Evolutionary conservation across 345 rosid species (phyloP).

Genomic region (Erodium maritimum): DNA sequence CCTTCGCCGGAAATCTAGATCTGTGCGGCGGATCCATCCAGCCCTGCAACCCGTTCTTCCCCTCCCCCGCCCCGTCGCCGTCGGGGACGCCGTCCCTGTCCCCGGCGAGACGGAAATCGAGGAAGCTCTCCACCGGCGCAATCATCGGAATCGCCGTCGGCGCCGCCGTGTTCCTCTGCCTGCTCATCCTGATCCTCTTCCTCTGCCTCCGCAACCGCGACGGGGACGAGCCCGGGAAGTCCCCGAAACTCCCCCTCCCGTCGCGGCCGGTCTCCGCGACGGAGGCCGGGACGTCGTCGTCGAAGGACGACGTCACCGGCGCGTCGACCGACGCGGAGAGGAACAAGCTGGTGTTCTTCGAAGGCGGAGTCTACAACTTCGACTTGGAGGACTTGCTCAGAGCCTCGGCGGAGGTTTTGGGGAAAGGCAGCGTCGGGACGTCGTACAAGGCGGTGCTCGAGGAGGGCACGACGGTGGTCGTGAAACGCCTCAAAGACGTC

Average conservation of each 20-base stretch:
- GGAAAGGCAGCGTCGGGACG: slow-evolving; percentile 86
- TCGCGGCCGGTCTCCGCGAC: slow-evolving; percentile 20
- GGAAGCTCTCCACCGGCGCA: slow-evolving; percentile 17
- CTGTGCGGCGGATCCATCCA: slow-evolving; percentile 13
- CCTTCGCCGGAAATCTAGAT: slow-evolving; percentile 13
- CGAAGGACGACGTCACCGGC: slow-evolving; percentile 30
- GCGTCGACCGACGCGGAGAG: slow-evolving; percentile 37
- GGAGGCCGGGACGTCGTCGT: slow-evolving; percentile 53
- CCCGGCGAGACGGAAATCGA: slow-evolving; percentile 7
- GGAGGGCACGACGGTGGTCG: slow-evolving; percentile 68
- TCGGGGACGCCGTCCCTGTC: neutral
- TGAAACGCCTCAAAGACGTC: slow-evolving; percentile 79
- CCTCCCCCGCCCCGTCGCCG: slow-evolving; percentile 9
- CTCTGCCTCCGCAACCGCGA: slow-evolving; percentile 14
- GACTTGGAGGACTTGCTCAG: slow-evolving; percentile 94
- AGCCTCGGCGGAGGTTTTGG: slow-evolving; percentile 94
- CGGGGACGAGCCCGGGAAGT: slow-evolving; percentile 13
- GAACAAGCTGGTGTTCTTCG: slow-evolving; percentile 76
- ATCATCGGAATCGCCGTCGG: slow-evolving; percentile 24
- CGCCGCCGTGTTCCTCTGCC: slow-evolving; percentile 9
- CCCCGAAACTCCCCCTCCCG: slow-evolving; percentile 8
- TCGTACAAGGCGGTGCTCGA: slow-evolving; percentile 74
- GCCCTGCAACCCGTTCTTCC: slow-evolving; percentile 10
- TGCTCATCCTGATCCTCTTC: slow-evolving; percentile 15
- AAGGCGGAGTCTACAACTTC: slow-evolving; percentile 72